phyloP scores from a whole-genome alignment of 306 rosid species.

The Quillaja saponaria region DNA sequence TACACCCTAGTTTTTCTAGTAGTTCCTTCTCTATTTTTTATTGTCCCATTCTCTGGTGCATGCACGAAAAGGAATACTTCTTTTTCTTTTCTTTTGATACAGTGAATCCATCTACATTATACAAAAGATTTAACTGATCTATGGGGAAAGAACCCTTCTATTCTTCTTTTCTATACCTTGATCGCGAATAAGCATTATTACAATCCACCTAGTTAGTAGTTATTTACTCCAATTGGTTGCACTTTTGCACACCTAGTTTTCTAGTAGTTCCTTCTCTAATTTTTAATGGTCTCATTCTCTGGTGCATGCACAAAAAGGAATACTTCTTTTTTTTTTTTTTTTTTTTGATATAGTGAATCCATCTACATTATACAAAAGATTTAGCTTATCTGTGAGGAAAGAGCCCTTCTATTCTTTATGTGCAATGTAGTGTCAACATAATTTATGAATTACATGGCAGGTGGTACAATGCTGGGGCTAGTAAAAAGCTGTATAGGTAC shows the following conservation, averaged over 20 bases:
- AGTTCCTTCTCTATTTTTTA: no score
- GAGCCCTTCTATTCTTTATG: constrained; percentile 5
- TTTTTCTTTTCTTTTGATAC: neutral
- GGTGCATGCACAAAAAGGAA: no score
- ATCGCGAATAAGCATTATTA: no score
- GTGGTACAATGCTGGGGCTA: constrained; percentile 79
- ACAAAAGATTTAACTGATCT: neutral
- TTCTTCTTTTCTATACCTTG: no score
- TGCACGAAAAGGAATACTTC: no score
- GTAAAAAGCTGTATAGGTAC: constrained; percentile 97
- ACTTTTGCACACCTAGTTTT: no score
- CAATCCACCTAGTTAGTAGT: no score
- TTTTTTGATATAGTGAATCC: neutral
- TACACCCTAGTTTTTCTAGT: no score
- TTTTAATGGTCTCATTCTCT: no score
- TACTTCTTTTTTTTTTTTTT: neutral
- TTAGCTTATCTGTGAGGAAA: neutral
- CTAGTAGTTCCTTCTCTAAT: no score
- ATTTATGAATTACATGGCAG: constrained; percentile 52
- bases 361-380: neutral
- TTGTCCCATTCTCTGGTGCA: no score
- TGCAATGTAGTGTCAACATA: constrained; percentile 15
- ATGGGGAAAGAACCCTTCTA: neutral
- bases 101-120: neutral
- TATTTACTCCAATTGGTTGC: no score